Evolutionary conservation across 2,329 filamentous ascomycete species (phyloP), one percentile per base, ranked within the genome.

Genomic region (Davidsoniella australis): DNA sequence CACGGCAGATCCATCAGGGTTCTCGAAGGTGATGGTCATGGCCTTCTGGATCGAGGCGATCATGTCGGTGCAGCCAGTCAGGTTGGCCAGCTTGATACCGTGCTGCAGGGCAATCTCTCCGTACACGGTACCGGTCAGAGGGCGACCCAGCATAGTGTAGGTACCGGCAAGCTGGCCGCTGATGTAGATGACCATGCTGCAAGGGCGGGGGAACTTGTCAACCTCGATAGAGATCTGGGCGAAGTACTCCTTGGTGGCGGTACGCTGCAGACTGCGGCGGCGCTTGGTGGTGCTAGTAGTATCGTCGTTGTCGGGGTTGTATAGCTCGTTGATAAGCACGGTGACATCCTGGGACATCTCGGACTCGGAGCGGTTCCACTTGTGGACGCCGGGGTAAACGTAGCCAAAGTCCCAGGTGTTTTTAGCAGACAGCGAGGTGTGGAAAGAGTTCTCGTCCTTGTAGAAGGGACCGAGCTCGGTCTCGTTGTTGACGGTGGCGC

Each of bases 61-160:
- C 48, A 49, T 53, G 17, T 49, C 45, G 41, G 7, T 12, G 10
- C 20, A 23, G 41, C 18, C 41, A n/a, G n/a, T 18, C 6, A 51
- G 57, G 33, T 78, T 79, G 1, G 76, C 79, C 2, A 68, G 56
- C 58, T 82, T 79, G 62, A 87, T 82, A 8, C 82, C 82, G 56
- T 80, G 77, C 53, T 66, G 64, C 45, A 70, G 63, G 44, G 69
- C 63, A 37, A 65, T 58, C 20, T 57, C 58, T 23, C 61, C 63
- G 51, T 63, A 54, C 5, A 62, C 43, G 24, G 54, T 59, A 44
- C 63, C 65, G 10, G 49, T 53, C 2, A 55, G 52, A 18, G 63
- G 65, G 54, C 62, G 62, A 50, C 55, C 56, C 61, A 66, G 63
- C 44, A 67, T 57, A 1, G 63, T 61, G 42, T 65, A 55, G 40